Evolutionary conservation across 2,329 filamentous ascomycete genomes (phyloP).

Genomic region (Apiospora sp.): DNA sequence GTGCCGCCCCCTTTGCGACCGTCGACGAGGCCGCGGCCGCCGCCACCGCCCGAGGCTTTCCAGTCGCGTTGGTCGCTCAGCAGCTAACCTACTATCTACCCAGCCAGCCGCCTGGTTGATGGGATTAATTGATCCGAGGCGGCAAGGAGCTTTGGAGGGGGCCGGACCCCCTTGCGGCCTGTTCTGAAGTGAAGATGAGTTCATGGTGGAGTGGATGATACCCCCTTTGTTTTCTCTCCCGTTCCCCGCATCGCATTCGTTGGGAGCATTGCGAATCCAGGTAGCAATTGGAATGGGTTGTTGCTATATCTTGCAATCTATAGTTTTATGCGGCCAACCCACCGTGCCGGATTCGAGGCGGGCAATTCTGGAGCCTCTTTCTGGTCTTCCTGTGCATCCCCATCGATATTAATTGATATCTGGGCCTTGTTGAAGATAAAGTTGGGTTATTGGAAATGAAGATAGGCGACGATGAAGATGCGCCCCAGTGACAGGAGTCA

Average conservation of each 20-base stretch:
- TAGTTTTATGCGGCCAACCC: not conserved
- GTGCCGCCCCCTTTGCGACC: slow-evolving; percentile 3
- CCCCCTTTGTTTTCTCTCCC: not conserved
- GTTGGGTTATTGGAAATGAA: not conserved
- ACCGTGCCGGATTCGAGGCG: not conserved
- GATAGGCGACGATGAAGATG: not conserved
- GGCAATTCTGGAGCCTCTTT: not conserved
- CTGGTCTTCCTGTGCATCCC: not conserved
- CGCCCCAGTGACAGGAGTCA: not conserved
- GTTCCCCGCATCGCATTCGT: not conserved
- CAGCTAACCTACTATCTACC: not conserved
- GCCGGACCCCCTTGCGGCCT: too few species aligned
- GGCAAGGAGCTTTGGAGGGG: not conserved
- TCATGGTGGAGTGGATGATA: not conserved
- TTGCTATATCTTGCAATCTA: not conserved
- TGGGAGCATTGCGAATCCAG: not conserved
- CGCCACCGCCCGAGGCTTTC: not conserved
- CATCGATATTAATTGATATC: not conserved
- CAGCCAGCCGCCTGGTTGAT: not conserved
- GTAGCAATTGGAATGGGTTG: not conserved
- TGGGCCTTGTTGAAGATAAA: too few species aligned
- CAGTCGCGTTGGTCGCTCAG: not conserved
- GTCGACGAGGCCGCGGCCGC: not conserved
- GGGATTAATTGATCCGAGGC: too few species aligned
- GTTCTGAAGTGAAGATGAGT: not conserved